A percentile compares a stretch with the other conserved stretches of the same genome.
Conservation (phyloP, 495 filamentous ascomycete genomes). For the Saxophila tyrrhenica region DNA sequence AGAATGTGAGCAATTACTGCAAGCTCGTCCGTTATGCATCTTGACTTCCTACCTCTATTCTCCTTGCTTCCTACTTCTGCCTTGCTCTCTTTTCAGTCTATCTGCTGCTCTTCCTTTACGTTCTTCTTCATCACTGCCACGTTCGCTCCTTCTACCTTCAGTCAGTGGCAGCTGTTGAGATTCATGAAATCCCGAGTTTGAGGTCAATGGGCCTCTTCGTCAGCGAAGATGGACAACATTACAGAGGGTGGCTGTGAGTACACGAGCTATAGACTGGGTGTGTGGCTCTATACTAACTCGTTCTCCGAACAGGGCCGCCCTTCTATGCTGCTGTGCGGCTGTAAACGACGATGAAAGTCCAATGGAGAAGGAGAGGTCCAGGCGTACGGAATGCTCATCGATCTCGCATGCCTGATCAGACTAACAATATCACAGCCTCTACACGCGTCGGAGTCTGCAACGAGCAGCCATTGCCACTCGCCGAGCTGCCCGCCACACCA, state of each 20-base stretch:
- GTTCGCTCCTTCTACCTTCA: not conserved
- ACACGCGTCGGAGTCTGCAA: not conserved
- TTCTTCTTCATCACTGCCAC: not conserved
- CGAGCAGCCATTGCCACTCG: slow-evolving; percentile 6
- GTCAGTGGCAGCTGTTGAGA: not conserved
- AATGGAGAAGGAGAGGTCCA: not conserved
- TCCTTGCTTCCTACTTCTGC: not conserved
- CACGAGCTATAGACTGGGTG: too few species aligned
- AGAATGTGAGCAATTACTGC: not conserved
- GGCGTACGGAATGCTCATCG: not conserved
- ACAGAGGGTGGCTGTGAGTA: slow-evolving; percentile 10
- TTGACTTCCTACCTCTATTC: not conserved
- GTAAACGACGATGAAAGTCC: slow-evolving; percentile 12
- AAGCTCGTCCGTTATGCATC: not conserved
- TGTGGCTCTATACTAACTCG: too few species aligned
- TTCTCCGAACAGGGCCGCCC: slow-evolving; percentile 11
- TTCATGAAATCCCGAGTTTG: slow-evolving; percentile 8
- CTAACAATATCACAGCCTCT: not conserved
- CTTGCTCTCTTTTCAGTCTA: not conserved
- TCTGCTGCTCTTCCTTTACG: not conserved
- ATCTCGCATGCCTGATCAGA: not conserved
- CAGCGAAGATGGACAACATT: slow-evolving; percentile 8
- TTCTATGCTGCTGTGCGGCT: slow-evolving; percentile 14
- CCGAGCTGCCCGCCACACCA: slow-evolving; percentile 3
- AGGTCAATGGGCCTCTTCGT: slow-evolving; percentile 17